phyloP scores from a whole-genome alignment of 2,329 filamentous ascomycete genomes.

The Geosmithia putterillii region DNA sequence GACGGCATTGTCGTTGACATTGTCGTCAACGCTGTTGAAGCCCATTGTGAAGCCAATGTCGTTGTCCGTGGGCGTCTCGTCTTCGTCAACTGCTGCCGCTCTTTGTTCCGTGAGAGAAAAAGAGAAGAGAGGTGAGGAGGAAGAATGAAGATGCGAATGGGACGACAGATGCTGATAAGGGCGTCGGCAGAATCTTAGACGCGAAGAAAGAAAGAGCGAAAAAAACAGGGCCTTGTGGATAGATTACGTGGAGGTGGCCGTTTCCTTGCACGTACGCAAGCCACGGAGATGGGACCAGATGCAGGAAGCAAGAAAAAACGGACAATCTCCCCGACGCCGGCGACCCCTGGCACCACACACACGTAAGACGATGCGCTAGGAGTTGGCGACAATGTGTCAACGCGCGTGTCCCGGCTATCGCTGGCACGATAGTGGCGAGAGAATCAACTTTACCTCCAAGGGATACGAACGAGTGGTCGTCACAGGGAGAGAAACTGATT shows the following conservation, averaged over 20 bases:
- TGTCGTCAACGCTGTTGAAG: neutral
- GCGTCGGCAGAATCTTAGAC: neutral
- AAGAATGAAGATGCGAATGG: neutral
- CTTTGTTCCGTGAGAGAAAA: neutral
- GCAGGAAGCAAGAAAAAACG: neutral
- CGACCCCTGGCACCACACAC: neutral
- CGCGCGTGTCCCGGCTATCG: neutral
- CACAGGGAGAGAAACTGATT: no score
- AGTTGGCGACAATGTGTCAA: no score
- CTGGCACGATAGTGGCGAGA: neutral
- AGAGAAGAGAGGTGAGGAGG: neutral
- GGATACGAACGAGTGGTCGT: no score
- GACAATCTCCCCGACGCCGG: neutral
- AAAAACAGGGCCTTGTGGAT: neutral
- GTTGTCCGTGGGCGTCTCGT: neutral
- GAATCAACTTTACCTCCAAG: no score
- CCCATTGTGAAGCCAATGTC: neutral
- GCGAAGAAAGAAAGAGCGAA: neutral
- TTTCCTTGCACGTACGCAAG: neutral
- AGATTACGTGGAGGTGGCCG: neutral
- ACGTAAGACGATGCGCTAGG: neutral
- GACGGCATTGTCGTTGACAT: slow-evolving; percentile 2
- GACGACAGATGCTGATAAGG: neutral
- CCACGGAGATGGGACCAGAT: neutral
- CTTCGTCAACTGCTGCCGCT: no score